A percentile compares a stretch with the other conserved stretches of the same genome.
Conservation (phyloP, 208 protist genomes). For the Crithidia expoeki region DNA sequence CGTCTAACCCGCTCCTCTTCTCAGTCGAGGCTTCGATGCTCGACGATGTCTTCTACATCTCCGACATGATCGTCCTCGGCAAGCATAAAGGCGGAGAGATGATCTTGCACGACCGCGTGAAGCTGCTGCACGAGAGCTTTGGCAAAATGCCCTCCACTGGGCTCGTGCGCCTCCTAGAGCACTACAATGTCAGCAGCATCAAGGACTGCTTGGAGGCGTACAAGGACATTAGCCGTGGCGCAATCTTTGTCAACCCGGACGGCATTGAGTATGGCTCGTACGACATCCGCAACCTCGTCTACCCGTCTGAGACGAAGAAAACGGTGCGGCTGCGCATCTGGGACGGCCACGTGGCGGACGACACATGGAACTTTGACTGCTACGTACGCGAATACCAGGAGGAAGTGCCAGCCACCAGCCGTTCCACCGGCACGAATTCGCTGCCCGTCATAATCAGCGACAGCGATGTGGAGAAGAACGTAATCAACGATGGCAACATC, state of each 20-base stretch:
- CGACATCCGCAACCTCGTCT: constrained; percentile 82
- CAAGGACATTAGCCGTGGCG: constrained; percentile 51
- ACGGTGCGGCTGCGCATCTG: constrained; percentile 81
- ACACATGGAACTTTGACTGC: constrained; percentile 77
- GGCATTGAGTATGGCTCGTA: constrained; percentile 67
- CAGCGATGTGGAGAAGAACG: constrained; percentile 48
- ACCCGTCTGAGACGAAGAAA: constrained; percentile 57
- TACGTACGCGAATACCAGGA: constrained; percentile 52
- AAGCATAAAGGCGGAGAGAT: constrained; percentile 48
- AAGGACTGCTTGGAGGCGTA: constrained; percentile 59
- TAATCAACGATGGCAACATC: constrained; percentile 91
- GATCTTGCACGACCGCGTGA: constrained; percentile 67
- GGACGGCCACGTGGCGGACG: constrained; percentile 36
- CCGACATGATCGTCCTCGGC: constrained; percentile 77
- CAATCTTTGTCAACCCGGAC: constrained; percentile 84
- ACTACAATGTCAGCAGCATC: constrained; percentile 69
- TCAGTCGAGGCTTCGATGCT: constrained; percentile 79
- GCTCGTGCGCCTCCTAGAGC: constrained; percentile 57
- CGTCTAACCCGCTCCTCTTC: constrained; percentile 39
- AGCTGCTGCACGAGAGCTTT: constrained; percentile 57
- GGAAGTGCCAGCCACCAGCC: constrained; percentile 43
- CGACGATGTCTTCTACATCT: constrained; percentile 74
- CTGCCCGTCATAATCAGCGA: constrained; percentile 64
- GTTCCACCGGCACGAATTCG: constrained; percentile 31
- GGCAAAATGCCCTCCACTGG: constrained; percentile 46